These are phyloP conservation scores for Rhizopus stolonifer DNA, from an alignment of 371 early-diverging fungal genomes.

Conservation along the genomic window DNA sequence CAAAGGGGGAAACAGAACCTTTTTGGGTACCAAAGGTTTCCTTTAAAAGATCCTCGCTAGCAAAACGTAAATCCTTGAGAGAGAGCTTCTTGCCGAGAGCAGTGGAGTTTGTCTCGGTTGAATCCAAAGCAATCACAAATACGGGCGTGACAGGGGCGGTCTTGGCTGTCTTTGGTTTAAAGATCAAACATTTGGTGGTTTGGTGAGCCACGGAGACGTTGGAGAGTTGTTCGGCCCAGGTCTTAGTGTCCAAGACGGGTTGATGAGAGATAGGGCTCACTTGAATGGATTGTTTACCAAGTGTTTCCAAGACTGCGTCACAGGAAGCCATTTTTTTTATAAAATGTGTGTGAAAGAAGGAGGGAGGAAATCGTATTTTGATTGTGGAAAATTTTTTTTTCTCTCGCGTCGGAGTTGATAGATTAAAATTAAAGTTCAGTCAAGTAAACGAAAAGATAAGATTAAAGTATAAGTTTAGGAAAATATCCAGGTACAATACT, in stretches of 20 bases:
- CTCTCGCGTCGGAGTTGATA: neutral
- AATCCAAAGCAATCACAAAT: conserved; percentile 59
- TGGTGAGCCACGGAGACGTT: conserved; percentile 15
- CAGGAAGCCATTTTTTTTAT: conserved; percentile 25
- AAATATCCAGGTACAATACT: too few species aligned
- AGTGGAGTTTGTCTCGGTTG: conserved; percentile 53
- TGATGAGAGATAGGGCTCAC: conserved; percentile 53
- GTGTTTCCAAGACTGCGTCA: conserved; percentile 37
- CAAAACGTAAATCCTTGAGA: conserved; percentile 71
- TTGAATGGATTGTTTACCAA: conserved; percentile 43
- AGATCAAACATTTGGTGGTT: conserved; percentile 64
- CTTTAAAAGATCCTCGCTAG: conserved; percentile 60
- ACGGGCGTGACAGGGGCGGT: conserved; percentile 62
- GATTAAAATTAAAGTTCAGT: too few species aligned
- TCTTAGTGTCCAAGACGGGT: conserved; percentile 51
- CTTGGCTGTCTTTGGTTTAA: conserved; percentile 76
- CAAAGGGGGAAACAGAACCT: conserved; percentile 66
- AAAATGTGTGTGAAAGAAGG: neutral
- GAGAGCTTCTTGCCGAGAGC: conserved; percentile 60
- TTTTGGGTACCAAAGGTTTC: conserved; percentile 54
- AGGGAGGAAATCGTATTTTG: neutral
- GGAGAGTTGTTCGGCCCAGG: conserved; percentile 42
- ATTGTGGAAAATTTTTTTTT: neutral
- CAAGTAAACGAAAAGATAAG: too few species aligned
- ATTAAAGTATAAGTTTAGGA: too few species aligned